A percentile compares a stretch with the other conserved stretches of the same genome.
Conservation (phyloP, 306 rosid species). For the Sesbania bispinosa region DNA sequence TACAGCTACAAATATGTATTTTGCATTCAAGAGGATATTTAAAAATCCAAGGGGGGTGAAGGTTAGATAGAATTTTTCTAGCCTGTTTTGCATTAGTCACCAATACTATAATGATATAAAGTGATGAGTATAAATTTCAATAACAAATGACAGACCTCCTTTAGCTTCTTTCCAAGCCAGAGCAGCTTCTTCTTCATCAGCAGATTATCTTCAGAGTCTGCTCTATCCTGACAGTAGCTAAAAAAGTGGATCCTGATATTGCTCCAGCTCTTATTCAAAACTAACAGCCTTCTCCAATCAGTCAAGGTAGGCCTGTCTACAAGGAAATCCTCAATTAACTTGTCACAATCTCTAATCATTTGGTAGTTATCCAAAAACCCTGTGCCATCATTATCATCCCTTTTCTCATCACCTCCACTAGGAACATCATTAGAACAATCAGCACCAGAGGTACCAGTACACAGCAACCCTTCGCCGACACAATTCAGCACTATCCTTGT, state of each 20-base stretch:
- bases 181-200: conserved; percentile 60
- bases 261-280: conserved; percentile 70
- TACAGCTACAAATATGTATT: background rate
- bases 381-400: conserved; percentile 26
- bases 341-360: conserved; percentile 47
- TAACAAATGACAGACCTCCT: conserved; percentile 51
- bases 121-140: background rate
- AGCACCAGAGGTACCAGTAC: conserved; percentile 24
- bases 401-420: conserved; percentile 16
- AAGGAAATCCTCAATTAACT: conserved; percentile 46
- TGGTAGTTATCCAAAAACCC: conserved; percentile 41
- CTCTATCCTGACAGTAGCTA: conserved; percentile 54
- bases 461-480: conserved; percentile 16
- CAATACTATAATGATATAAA: background rate
- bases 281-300: conserved; percentile 71
- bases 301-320: background rate
- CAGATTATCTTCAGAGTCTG: conserved; percentile 49
- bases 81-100: background rate
- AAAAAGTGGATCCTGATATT: conserved; percentile 66
- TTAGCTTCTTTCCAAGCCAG: conserved; percentile 69
- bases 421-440: conserved; percentile 3
- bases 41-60: background rate
- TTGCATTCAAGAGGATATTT: background rate
- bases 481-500: conserved; percentile 25
- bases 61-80: background rate